These are phyloP conservation scores for Herpetospermum pedunculosum DNA, from an alignment of 306 rosid genomes.

Conservation along the genomic window DNA sequence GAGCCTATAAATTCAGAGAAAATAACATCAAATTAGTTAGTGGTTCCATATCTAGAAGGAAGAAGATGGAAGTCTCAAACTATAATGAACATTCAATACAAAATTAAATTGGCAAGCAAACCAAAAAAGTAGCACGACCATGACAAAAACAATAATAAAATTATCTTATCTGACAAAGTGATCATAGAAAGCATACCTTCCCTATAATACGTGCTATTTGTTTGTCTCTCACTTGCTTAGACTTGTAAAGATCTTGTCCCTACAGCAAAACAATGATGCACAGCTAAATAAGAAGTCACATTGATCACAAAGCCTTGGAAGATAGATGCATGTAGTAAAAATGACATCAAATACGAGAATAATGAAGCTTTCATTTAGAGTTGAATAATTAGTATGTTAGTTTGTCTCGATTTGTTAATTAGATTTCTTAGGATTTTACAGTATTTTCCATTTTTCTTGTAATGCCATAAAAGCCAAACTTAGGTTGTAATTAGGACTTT, in stretches of 20 bases:
- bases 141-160: not conserved
- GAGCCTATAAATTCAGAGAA: slow-evolving; percentile 38
- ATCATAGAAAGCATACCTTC: slow-evolving; percentile 38
- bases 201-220: slow-evolving; percentile 79
- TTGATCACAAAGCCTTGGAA: not conserved
- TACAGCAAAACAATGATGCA: slow-evolving; percentile 11
- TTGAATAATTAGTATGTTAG: not conserved
- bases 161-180: not conserved
- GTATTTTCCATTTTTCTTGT: not conserved
- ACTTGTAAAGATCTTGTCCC: slow-evolving; percentile 76
- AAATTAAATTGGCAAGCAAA: not conserved
- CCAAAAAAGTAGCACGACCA: not conserved
- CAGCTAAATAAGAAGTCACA: not conserved
- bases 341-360: not conserved
- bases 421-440: not conserved
- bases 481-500: not conserved
- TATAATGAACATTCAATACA: not conserved
- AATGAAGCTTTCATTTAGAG: not conserved
- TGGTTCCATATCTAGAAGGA: not conserved
- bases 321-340: not conserved
- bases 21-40: not conserved
- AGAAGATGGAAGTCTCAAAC: not conserved
- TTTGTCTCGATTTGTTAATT: not conserved
- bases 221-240: slow-evolving; percentile 82
- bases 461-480: not conserved